Conservation (phyloP, 345 rosid species). For the Euphorbia pulcherrima region DNA sequence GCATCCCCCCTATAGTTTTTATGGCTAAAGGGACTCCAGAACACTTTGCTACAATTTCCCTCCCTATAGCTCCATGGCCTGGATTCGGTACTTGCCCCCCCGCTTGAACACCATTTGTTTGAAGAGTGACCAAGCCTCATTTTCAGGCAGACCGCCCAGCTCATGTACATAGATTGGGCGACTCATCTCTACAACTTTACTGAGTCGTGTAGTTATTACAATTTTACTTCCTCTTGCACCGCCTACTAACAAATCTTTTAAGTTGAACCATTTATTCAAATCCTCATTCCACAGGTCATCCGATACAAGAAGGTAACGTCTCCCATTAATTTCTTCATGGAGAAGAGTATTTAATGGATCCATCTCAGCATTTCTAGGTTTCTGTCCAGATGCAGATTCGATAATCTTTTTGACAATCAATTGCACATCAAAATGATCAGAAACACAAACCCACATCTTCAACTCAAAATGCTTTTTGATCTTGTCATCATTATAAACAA, state of each 20-base stretch:
- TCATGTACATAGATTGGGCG: not conserved
- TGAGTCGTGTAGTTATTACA: not conserved
- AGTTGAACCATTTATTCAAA: not conserved
- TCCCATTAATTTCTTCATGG: not conserved
- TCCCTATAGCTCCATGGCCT: too few relatives aligned
- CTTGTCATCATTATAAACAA: too few relatives aligned
- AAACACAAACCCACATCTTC: slow-evolving; percentile 1
- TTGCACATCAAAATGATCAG: not conserved
- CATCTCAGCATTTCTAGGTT: not conserved
- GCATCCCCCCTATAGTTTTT: not conserved
- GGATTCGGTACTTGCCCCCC: too few relatives aligned
- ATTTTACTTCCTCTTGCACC: slow-evolving; percentile 5
- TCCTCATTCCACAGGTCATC: too few relatives aligned
- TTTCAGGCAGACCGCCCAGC: not conserved
- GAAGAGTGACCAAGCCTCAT: too few relatives aligned
- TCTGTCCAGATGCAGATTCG: not conserved
- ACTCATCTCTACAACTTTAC: not conserved
- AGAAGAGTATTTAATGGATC: not conserved
- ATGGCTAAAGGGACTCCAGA: not conserved
- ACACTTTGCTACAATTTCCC: not conserved
- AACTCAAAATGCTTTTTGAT: too few relatives aligned
- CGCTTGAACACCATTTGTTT: too few relatives aligned
- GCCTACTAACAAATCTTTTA: not conserved
- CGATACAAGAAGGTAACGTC: slow-evolving; percentile 15
- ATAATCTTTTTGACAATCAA: not conserved